Evolutionary conservation across 192 early-diverging fungal genomes (phyloP), one percentile per base, ranked within the genome.

Genomic region (Haplosporangium gracile): DNA sequence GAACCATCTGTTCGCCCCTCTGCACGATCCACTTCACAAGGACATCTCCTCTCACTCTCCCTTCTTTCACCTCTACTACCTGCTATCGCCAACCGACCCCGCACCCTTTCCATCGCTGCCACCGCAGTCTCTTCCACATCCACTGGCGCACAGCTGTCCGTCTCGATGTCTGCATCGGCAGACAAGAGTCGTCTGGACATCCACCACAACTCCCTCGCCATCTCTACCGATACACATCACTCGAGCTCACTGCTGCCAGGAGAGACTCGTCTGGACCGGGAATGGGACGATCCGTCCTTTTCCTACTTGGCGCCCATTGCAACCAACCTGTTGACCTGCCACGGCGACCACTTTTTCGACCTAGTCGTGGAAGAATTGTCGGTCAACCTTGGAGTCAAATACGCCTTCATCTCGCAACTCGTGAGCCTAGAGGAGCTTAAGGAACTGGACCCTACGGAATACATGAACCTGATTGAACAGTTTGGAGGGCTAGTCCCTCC

Each of bases 351-450:
- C 32, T 80, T 86, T 51, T 86, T 86, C 49, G 84, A 86, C 26
- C 49, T 86, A 6, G 84, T 74, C 2, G 74, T 73, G 0, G 84
- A 86, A 40, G 84, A 86, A 71, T 39, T 86, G 11, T 70, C 84
- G 0, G 18, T 81, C 29, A 32, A 81, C 42, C 57, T 86, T 24
- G 84, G 84, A 1, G 84, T 86, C 71, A 86, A 86, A 63, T 86
- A 86, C 63, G 79, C 79, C 4, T 86, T 86, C 38, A 75, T 86
- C 39, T 86, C 84, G 8, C 84, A 86, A 60, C 72, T 86, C 1
- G 84, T 86, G 20, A 86, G 79, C 40, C 53, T 86, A 51, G 84
- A 86, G 0, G 84, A 86, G 40, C 84, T 86, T 75, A 86, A 86
- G 72, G 84, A 86, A 47, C 43, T 86, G 70, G 84, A 86, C 43